Evolutionary conservation across 495 filamentous ascomycete species (phyloP).

Genomic region (Tuber calosporum): DNA sequence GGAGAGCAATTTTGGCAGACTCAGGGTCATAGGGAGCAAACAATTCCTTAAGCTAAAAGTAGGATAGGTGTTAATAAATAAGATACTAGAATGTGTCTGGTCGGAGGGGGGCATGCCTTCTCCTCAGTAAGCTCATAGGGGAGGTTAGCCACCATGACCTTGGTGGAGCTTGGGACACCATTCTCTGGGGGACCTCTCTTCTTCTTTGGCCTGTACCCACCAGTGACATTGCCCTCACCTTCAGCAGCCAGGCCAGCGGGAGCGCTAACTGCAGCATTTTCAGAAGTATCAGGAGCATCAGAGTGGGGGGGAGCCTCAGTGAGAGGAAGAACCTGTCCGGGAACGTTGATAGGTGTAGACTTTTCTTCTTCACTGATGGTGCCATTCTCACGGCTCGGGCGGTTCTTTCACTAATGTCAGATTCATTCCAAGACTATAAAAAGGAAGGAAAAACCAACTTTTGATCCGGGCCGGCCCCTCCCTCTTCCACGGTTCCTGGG

Average conservation of each 20-base stretch:
- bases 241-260: conserved; percentile 39
- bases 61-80: conserved; percentile 13
- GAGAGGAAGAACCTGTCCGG: conserved; percentile 51
- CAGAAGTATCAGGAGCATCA: conserved; percentile 48
- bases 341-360: conserved; percentile 48
- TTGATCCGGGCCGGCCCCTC: conserved; percentile 66
- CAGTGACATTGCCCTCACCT: conserved; percentile 44
- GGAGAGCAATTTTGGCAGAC: conserved; percentile 95
- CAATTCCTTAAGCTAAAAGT: conserved; percentile 80
- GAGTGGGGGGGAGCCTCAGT: conserved; percentile 58
- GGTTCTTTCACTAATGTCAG: conserved; percentile 32
- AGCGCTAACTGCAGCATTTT: conserved; percentile 45
- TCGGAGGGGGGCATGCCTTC: conserved; percentile 55
- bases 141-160: conserved; percentile 99
- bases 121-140: conserved; percentile 97
- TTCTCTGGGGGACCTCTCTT: conserved; percentile 94
- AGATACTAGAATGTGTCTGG: conserved; percentile 8
- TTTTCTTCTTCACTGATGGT: conserved; percentile 41
- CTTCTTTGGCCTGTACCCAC: conserved; percentile 37
- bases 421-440: conserved; percentile 16
- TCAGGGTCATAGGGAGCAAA: conserved; percentile 81
- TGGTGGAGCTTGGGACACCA: conserved; percentile 96
- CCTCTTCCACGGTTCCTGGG: conserved; percentile 63
- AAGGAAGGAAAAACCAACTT: conserved; percentile 50
- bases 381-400: conserved; percentile 39